phyloP scores from a whole-genome alignment of 176 grass and related monocot species.

The Olyra latifolia region DNA sequence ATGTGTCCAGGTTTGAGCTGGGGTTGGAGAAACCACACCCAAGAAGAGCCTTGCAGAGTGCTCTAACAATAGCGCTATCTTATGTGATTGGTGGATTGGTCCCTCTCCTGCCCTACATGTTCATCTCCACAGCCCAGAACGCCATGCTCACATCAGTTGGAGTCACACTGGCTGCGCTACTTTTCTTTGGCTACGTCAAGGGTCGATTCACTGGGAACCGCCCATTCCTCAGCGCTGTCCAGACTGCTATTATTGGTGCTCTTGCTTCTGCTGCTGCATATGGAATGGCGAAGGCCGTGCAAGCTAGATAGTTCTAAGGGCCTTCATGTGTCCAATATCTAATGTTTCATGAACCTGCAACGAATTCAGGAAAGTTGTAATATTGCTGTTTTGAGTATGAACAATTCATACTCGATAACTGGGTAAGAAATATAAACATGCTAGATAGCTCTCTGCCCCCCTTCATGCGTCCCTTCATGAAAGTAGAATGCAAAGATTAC shows the following conservation, averaged over 20 bases:
- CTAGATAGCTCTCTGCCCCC: neutral
- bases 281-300: constrained; percentile 70
- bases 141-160: constrained; percentile 74
- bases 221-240: constrained; percentile 67
- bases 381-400: neutral
- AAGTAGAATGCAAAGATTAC: neutral
- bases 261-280: constrained; percentile 81
- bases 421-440: neutral
- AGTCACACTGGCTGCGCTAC: constrained; percentile 57
- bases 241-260: constrained; percentile 76
- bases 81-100: constrained; percentile 76
- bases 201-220: constrained; percentile 71
- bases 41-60: constrained; percentile 76
- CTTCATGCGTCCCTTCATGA: neutral
- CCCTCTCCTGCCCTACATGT: constrained; percentile 83
- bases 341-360: constrained; percentile 22
- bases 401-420: neutral
- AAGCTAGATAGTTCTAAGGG: constrained; percentile 42
- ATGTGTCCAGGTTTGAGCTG: constrained; percentile 73
- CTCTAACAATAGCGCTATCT: constrained; percentile 66
- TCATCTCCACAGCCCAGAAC: constrained; percentile 57
- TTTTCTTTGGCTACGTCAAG: constrained; percentile 91
- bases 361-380: constrained; percentile 18
- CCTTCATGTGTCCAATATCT: neutral
- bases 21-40: constrained; percentile 87